Base-by-base conservation (phyloP, 805 yeast genomes). In the Metschnikowia proteae region DNA sequence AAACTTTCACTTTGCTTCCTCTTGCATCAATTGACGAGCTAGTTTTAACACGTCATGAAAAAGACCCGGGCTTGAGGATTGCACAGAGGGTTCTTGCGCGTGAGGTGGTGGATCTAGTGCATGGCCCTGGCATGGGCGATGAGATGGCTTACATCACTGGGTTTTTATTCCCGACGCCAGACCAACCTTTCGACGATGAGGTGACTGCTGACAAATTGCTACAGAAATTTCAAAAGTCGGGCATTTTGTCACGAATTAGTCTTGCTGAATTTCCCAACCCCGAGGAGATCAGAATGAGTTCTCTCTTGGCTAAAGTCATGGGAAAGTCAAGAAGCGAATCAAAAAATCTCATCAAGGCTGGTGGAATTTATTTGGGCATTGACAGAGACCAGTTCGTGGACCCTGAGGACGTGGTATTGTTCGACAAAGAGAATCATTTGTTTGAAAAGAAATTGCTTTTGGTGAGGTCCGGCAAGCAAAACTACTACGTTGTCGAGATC, bases 41-140 rank as follows among this genome's bases (percentile, higher is more conserved):
- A 3, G 70, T 88, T 23, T 60, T 87, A 55, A 60, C 53, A 0
- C 59, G 66, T 31, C 97, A 92, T 60, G 52, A 59, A 4, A 49
- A 63, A 23, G 78, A 81, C 47, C 88, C 91, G n/a, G 81, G 84
- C 1, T 55, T 67, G 28, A 76, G 96, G 47, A 55, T 73, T 10
- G 97, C 91, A 0, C 98, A 94, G 66, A 74, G 81, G 40, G 63
- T 83, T 0, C 74, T 94, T 29, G 98, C 98, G 0, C 67, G 79
- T 32, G 96, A 92, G 61, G 86, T 91, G 41, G 86, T 92, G 5
- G 96, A 89, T 59, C 73, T 94, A 59, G 75, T 94, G 37, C 97
- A 91, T 66, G 98, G 98, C 0, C 74, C 73, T 6, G 92, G 90
- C 3, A 75, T 76, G 7, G 91, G 96, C 3, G 73, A 77, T 26